These are phyloP conservation scores for Phytophthora capsici DNA, from an alignment of 352 stramenopile genomes.

Conservation along the genomic window DNA sequence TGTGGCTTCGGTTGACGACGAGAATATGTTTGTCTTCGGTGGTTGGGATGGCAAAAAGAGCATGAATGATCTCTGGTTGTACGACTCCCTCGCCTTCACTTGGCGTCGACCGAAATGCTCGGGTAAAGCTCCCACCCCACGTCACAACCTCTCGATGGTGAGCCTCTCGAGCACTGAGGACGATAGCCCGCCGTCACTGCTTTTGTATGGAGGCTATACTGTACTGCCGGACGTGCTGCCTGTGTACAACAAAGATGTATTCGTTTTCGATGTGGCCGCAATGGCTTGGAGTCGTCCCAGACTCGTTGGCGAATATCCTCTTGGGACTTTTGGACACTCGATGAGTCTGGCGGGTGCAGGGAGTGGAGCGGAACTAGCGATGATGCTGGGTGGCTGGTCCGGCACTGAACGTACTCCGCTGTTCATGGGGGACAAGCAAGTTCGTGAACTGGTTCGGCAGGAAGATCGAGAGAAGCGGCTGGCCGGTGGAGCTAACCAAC, in stretches of 20 bases:
- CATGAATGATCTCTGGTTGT: constrained; percentile 80
- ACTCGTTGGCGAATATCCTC: constrained; percentile 74
- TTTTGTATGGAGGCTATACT: constrained; percentile 87
- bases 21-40: constrained; percentile 87
- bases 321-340: constrained; percentile 69
- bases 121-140: constrained; percentile 66
- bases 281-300: constrained; percentile 70
- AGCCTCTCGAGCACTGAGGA: constrained; percentile 17
- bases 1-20: constrained; percentile 64
- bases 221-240: constrained; percentile 54
- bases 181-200: constrained; percentile 29
- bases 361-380: constrained; percentile 55
- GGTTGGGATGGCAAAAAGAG: constrained; percentile 86
- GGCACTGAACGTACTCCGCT: constrained; percentile 77
- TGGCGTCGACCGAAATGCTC: constrained; percentile 73
- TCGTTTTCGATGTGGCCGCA: constrained; percentile 63
- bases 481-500: constrained; percentile 27
- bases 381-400: constrained; percentile 78
- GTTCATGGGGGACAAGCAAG: constrained; percentile 79
- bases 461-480: constrained; percentile 66
- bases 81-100: constrained; percentile 73
- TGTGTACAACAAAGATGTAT: constrained; percentile 81
- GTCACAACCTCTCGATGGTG: constrained; percentile 80
- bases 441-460: constrained; percentile 63
- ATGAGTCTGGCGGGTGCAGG: constrained; percentile 28